phyloP scores from a whole-genome alignment of 805 yeast genomes.

The Candida railenensis region DNA sequence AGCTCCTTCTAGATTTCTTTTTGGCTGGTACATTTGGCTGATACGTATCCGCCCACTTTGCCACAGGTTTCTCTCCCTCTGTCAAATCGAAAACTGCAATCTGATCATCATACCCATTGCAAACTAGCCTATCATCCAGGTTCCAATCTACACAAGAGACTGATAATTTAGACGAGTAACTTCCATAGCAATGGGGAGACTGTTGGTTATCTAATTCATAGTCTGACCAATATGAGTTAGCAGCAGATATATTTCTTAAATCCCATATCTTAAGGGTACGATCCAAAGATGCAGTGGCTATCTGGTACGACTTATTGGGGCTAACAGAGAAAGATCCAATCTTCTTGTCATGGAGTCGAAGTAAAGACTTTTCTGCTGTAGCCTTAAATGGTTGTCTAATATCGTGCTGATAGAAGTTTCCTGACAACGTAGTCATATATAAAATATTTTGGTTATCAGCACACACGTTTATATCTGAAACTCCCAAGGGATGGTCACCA shows the following conservation, averaged over 20 bases:
- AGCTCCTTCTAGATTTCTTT: constrained; percentile 10
- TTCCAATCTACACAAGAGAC: constrained; percentile 87
- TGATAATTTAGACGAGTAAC: constrained; percentile 72
- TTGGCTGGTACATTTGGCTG: constrained; percentile 13
- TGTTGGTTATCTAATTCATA: constrained; percentile 35
- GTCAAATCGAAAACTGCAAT: constrained; percentile 63
- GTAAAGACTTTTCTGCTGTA: constrained; percentile 24
- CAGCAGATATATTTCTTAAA: constrained; percentile 50
- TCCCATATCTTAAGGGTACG: constrained; percentile 88
- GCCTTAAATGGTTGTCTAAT: constrained; percentile 38
- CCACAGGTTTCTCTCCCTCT: constrained; percentile 30
- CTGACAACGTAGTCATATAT: constrained; percentile 75
- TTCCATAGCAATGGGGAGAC: constrained; percentile 55
- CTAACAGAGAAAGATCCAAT: constrained; percentile 86
- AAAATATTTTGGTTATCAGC: constrained; percentile 49
- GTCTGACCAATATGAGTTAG: constrained; percentile 54
- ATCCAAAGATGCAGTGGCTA: constrained; percentile 89
- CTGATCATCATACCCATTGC: constrained; percentile 92
- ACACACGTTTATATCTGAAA: constrained; percentile 70
- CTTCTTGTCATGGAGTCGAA: constrained; percentile 80
- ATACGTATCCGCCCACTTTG: constrained; percentile 21
- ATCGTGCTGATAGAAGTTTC: constrained; percentile 78
- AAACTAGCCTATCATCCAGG: constrained; percentile 63
- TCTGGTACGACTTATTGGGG: constrained; percentile 61
- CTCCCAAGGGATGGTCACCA: constrained; percentile 46